Base-by-base conservation (phyloP, 1,284 basidiomycete species). In the Sporisorium exsertum region DNA sequence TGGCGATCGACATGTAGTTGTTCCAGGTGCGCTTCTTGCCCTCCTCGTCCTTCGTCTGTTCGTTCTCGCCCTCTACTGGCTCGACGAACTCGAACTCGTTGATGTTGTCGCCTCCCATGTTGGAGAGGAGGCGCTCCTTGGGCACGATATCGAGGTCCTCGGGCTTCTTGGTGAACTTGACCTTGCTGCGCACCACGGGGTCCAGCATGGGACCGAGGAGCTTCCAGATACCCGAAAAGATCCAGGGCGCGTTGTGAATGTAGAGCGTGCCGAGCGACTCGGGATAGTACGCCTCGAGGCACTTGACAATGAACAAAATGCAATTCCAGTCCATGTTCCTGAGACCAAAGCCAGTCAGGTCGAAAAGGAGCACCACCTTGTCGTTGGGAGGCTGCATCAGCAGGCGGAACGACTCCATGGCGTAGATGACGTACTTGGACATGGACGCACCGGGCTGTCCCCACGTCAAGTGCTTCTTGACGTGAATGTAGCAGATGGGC, bases 221-320 rank as follows among this genome's bases (percentile, higher is more conserved):
- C 66, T 82, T 83, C 83, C 81, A 84, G 71, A 84, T 80, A 26
- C 86, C 86, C 33, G 81, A 78, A 72, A 87, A 86, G 55, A 87
- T 84, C 86, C 86, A 86, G 2, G 86, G 86, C 1, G 86, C 85
- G 15, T 84, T 81, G 78, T 86, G 82, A 47, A 86, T 82, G 61
- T 84, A 81, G 40, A 86, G 80, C 47, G 77, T 81, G 35, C 78
- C 82, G 24, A 87, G 81, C 20, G 84, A 85, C 61, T 86, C 86
- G 4, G 86, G 86, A 64, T 86, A 87, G 77, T 86, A 86, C 5
- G 83, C 82, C 61, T 86, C 83, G 46, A 85, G 69, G 60, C 83
- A 84, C 58, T 80, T 77, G 58, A 83, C 61, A 43, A 84, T 79
- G 52, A 71, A 83, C 12, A 79, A 56, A 42, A 82, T 78, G 55